A percentile compares a stretch with the other conserved stretches of the same genome.
phyloP scores from a whole-genome alignment of 2,329 filamentous ascomycete genomes.

The Stachybotrys elegans region DNA sequence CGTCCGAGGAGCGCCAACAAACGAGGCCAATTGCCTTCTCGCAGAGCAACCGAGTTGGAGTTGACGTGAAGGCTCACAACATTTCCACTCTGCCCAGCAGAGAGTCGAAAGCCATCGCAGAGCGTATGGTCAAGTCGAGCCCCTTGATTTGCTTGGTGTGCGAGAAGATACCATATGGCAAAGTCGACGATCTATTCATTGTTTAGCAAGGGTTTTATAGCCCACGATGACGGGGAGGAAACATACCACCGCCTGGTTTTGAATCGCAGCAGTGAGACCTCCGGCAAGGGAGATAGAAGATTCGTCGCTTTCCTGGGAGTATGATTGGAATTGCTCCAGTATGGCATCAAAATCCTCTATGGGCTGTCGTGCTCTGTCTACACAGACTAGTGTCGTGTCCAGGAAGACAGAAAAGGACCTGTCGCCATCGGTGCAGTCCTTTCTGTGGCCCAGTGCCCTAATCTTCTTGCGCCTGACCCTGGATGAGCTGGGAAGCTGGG shows the following conservation, averaged over 20 bases:
- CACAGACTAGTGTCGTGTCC: conserved; percentile 65
- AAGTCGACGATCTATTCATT: conserved; percentile 78
- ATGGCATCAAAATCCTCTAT: too few relatives aligned
- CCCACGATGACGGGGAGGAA: neutral
- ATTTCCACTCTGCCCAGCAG: too few relatives aligned
- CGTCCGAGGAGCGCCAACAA: conserved; percentile 69
- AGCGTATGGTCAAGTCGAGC: conserved; percentile 66
- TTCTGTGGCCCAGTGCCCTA: conserved; percentile 32
- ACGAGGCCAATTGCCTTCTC: conserved; percentile 67
- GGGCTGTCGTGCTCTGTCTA: too few relatives aligned
- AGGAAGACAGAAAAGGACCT: conserved; percentile 52
- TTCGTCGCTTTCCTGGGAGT: conserved; percentile 59
- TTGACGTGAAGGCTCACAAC: conserved; percentile 64
- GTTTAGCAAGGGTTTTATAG: too few relatives aligned
- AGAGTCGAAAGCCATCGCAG: conserved; percentile 77
- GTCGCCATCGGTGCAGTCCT: conserved; percentile 26
- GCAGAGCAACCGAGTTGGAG: conserved; percentile 63
- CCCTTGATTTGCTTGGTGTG: conserved; percentile 38
- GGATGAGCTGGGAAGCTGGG: conserved; percentile 61
- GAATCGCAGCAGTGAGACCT: conserved; percentile 37
- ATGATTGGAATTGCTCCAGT: conserved; percentile 52
- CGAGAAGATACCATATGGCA: conserved; percentile 73
- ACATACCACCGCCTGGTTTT: conserved; percentile 55
- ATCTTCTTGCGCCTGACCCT: conserved; percentile 57
- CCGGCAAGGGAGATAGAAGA: conserved; percentile 49